Evolutionary conservation across 768 basidiomycete species (phyloP).

Genomic region (Pleurotus ostreatus): DNA sequence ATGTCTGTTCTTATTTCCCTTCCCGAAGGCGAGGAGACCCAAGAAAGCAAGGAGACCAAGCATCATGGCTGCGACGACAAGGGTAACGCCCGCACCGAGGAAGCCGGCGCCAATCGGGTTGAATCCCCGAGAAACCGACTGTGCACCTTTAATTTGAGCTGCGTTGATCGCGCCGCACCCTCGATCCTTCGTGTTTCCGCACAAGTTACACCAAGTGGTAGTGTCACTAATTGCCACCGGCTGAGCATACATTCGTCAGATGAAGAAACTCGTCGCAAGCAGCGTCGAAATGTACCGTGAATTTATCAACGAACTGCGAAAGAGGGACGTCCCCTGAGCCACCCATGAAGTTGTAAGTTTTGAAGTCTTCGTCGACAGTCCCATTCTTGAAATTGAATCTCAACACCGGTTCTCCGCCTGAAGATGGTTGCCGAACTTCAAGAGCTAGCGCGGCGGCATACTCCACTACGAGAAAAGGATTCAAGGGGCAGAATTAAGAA

Average conservation of each 20-base stretch:
- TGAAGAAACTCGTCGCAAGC: no score
- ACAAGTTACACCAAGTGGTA: constrained; percentile 54
- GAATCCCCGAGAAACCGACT: constrained; percentile 29
- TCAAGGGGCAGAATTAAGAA: no score
- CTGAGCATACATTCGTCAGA: constrained; percentile 24
- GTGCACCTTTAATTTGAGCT: constrained; percentile 12
- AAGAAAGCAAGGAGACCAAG: constrained; percentile 35
- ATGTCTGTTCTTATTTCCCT: background rate
- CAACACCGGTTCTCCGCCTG: constrained; percentile 45
- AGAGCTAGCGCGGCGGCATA: constrained; percentile 56
- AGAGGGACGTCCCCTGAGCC: constrained; percentile 49
- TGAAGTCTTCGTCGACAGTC: constrained; percentile 42
- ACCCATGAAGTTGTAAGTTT: constrained; percentile 42
- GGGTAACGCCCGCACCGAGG: constrained; percentile 55
- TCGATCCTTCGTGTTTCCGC: constrained; percentile 51
- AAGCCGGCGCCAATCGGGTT: constrained; percentile 63
- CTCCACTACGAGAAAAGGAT: constrained; percentile 37
- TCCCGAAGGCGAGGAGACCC: constrained; percentile 31
- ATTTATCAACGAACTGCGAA: constrained; percentile 41
- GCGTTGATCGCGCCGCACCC: constrained; percentile 50
- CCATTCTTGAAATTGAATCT: constrained; percentile 73
- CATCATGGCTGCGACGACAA: constrained; percentile 36
- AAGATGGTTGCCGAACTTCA: constrained; percentile 50
- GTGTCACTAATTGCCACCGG: constrained; percentile 48
- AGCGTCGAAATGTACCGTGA: constrained; percentile 20